Percentiles rank a stretch among this genome's conserved stretches.
Conservation (phyloP, 345 rosid genomes). For the Chamaenerion angustifolium region DNA sequence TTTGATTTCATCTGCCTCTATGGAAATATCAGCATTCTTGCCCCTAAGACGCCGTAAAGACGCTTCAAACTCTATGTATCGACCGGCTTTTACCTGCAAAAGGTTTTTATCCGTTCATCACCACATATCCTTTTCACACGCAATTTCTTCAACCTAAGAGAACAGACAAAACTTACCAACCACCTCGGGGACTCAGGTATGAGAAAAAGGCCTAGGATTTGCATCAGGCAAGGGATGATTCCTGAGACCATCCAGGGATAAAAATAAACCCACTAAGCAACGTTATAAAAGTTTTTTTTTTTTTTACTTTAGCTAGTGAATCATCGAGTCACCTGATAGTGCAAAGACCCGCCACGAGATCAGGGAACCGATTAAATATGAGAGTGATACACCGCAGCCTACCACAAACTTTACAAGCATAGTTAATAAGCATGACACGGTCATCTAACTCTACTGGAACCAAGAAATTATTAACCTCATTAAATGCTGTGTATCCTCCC, state of each 20-base stretch:
- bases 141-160: background rate
- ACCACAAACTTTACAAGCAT: slow-evolving; percentile 10
- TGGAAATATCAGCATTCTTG: slow-evolving; percentile 20
- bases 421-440: background rate
- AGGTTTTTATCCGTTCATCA: background rate
- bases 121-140: background rate
- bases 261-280: background rate
- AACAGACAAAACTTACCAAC: slow-evolving; percentile 14
- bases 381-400: slow-evolving; percentile 13
- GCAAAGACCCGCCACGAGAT: slow-evolving; percentile 23
- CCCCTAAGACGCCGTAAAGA: slow-evolving; percentile 37
- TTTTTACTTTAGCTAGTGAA: too few relatives aligned
- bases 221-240: slow-evolving; percentile 15
- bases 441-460: background rate
- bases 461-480: slow-evolving; percentile 8
- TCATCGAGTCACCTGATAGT: slow-evolving; percentile 8
- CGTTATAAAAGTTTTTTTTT: too few relatives aligned
- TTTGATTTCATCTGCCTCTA: slow-evolving; percentile 34
- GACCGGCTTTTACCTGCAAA: slow-evolving; percentile 24
- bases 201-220: slow-evolving; percentile 14
- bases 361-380: slow-evolving; percentile 15
- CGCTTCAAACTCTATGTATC: slow-evolving; percentile 24
- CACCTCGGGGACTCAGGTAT: slow-evolving; percentile 29
- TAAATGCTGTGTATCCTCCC: slow-evolving; percentile 11
- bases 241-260: slow-evolving; percentile 12